Percentiles rank a stretch among this genome's conserved stretches.
phyloP scores from a whole-genome alignment of 2,329 filamentous ascomycete species.

The Xylaria sp. region DNA sequence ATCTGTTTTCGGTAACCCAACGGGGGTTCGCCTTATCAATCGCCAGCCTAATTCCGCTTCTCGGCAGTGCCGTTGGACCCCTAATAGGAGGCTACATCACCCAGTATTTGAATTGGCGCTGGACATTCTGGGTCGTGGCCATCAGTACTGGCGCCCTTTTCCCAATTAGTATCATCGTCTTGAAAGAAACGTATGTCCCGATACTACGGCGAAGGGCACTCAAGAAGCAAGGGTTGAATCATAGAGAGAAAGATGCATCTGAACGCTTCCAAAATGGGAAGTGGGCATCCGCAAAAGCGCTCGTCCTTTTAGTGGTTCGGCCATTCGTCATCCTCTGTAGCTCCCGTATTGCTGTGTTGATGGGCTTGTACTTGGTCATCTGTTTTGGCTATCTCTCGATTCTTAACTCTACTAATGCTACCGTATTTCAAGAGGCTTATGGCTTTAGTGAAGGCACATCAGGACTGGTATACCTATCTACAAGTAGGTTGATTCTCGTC shows the following conservation, averaged over 20 bases:
- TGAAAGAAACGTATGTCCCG: constrained; percentile 3
- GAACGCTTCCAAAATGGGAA: neutral
- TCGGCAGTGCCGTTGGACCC: neutral
- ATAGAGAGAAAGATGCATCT: neutral
- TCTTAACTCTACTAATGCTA: neutral
- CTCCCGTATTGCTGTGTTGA: neutral
- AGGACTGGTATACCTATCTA: neutral
- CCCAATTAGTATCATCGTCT: neutral
- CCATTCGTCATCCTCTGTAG: neutral
- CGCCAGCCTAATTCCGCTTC: neutral
- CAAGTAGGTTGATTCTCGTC: neutral
- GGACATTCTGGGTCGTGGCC: constrained; percentile 3
- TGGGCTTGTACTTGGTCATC: neutral
- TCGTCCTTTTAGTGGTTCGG: neutral
- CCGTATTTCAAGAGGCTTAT: neutral
- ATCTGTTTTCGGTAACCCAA: neutral
- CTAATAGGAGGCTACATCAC: neutral
- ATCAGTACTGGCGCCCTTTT: neutral
- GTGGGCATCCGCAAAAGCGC: neutral
- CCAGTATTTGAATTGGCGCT: constrained; percentile 1
- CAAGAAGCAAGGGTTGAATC: neutral
- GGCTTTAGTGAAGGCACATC: neutral
- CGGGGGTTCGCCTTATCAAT: neutral
- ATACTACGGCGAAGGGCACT: neutral
- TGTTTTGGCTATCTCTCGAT: neutral